phyloP scores from a whole-genome alignment of 257 asterid genomes.

The Eustoma russellianum region DNA sequence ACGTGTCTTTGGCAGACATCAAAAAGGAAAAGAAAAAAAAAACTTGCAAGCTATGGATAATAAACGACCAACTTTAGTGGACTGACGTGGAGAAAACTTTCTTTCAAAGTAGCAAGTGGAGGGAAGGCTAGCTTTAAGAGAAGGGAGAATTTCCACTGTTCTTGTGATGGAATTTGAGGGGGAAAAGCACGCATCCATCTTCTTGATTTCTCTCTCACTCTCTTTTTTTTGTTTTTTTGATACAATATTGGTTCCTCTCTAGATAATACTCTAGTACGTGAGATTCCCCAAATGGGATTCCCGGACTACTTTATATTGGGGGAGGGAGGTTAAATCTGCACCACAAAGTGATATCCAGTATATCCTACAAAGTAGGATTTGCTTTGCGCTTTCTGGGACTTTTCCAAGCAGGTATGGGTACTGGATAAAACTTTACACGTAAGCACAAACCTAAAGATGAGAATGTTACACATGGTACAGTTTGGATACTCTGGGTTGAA shows the following conservation, averaged over 20 bases:
- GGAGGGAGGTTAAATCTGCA: conserved; percentile 25
- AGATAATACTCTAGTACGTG: background rate
- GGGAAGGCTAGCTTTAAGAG: conserved; percentile 19
- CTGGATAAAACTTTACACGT: conserved; percentile 29
- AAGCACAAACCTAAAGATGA: background rate
- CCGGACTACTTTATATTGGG: conserved; percentile 5
- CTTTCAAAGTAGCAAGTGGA: conserved; percentile 18
- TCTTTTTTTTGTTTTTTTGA: too few species aligned
- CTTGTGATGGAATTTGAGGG: conserved; percentile 45
- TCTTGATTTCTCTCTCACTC: conserved; percentile 8
- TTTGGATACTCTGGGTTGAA: background rate
- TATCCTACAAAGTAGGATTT: conserved; percentile 28
- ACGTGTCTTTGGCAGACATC: background rate
- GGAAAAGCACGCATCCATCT: conserved; percentile 43
- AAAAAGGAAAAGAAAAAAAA: too few species aligned
- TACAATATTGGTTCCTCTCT: too few species aligned
- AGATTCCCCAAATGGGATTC: background rate
- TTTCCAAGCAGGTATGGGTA: conserved; percentile 21
- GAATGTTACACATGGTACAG: conserved; percentile 1
- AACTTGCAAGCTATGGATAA: conserved; percentile 48
- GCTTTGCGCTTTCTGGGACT: conserved; percentile 3
- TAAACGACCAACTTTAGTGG: conserved; percentile 23
- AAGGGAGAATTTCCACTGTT: conserved; percentile 29
- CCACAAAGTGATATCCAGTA: conserved; percentile 33
- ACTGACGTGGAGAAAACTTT: conserved; percentile 16